A percentile compares a stretch with the other conserved stretches of the same genome.
phyloP scores from a whole-genome alignment of 2,329 filamentous ascomycete genomes.

The Pseudopithomyces maydicus region DNA sequence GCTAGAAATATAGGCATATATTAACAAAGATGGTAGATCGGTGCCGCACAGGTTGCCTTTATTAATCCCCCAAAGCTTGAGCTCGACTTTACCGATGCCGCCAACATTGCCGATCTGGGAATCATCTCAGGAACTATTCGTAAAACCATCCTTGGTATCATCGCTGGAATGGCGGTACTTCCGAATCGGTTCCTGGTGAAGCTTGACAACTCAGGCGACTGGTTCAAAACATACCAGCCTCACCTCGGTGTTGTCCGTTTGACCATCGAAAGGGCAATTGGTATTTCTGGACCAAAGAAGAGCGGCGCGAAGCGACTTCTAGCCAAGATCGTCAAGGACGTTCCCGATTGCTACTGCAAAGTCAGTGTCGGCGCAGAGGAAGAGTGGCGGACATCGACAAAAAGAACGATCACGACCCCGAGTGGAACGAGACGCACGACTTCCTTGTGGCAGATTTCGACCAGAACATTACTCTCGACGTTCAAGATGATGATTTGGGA shows the following conservation, averaged over 20 bases:
- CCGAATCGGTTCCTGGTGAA: constrained; percentile 58
- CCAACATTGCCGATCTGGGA: constrained; percentile 51
- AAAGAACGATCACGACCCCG: constrained; percentile 50
- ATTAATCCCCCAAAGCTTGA: constrained; percentile 55
- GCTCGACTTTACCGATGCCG: constrained; percentile 56
- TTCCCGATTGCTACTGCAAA: constrained; percentile 55
- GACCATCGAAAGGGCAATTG: constrained; percentile 50
- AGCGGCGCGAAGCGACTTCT: constrained; percentile 48
- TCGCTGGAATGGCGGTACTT: constrained; percentile 53
- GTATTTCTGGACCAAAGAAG: constrained; percentile 47
- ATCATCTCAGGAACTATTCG: constrained; percentile 51
- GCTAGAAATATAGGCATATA: not conserved
- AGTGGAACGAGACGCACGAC: constrained; percentile 56
- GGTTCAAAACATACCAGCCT: constrained; percentile 54
- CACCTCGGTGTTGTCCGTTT: constrained; percentile 52
- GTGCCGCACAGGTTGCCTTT: constrained; percentile 55
- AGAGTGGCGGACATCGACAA: constrained; percentile 51
- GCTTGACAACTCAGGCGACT: constrained; percentile 53
- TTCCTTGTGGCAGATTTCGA: constrained; percentile 55
- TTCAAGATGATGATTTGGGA: constrained; percentile 52
- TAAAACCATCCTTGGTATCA: constrained; percentile 52
- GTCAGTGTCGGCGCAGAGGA: constrained; percentile 51
- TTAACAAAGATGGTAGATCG: constrained; percentile 45
- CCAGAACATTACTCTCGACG: constrained; percentile 48
- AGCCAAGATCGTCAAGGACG: constrained; percentile 52